Conservation (phyloP, 805 yeast species). For the Saccharomycopsis sp. region DNA sequence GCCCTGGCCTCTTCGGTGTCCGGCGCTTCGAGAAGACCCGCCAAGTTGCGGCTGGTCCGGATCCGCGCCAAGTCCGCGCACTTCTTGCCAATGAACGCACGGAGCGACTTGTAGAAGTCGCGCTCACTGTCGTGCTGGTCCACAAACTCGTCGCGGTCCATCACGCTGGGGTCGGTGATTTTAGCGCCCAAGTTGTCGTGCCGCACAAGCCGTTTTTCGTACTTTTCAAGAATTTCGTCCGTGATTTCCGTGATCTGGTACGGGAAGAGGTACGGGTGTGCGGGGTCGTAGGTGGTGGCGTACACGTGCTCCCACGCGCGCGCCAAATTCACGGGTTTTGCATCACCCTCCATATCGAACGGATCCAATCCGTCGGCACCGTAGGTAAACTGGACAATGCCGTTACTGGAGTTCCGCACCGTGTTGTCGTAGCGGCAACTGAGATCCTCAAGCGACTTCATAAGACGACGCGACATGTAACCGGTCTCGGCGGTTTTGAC, state of each 20-base stretch:
- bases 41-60: constrained; percentile 48
- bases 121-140: constrained; percentile 88
- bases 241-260: constrained; percentile 54
- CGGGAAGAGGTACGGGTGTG: constrained; percentile 58
- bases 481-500: constrained; percentile 99
- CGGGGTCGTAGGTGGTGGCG: constrained; percentile 57
- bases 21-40: constrained; percentile 37
- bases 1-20: constrained; percentile 32
- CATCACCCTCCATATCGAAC: constrained; percentile 98
- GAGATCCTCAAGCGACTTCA: constrained; percentile 96
- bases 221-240: constrained; percentile 50
- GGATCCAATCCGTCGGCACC: constrained; percentile 99
- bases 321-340: constrained; percentile 86
- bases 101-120: constrained; percentile 69
- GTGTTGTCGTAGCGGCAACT: constrained; percentile 91
- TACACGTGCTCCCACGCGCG: constrained; percentile 93
- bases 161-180: constrained; percentile 36
- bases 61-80: constrained; percentile 49
- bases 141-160: constrained; percentile 51
- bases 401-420: constrained; percentile 90
- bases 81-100: constrained; percentile 53
- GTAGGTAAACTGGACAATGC: constrained; percentile 94
- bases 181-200: constrained; percentile 65
- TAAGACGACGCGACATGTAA: constrained; percentile 94
- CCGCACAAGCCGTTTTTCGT: constrained; percentile 54